These are phyloP conservation scores for Spergularia azorica DNA, from an alignment of 179 eudicot genomes.

Conservation along the genomic window DNA sequence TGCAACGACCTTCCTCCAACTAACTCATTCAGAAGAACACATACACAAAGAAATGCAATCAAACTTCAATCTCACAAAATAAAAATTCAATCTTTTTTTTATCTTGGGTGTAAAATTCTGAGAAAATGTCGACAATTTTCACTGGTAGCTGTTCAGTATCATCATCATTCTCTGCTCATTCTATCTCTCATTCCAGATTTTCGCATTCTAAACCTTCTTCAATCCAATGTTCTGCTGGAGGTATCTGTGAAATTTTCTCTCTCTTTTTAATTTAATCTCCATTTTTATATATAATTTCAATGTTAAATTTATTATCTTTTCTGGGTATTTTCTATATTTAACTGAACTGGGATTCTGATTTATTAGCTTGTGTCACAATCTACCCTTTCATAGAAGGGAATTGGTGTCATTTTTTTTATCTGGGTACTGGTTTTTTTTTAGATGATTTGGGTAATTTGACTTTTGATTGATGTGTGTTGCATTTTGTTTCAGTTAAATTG, in stretches of 20 bases:
- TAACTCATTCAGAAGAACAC: not conserved
- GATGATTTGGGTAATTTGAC: not conserved
- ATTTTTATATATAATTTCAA: not conserved
- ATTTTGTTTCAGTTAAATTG: not conserved
- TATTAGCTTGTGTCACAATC: too few relatives aligned
- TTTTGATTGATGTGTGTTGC: not conserved
- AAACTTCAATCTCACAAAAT: constrained; percentile 6
- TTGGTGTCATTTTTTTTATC: not conserved
- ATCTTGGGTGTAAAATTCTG: not conserved
- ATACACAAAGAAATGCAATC: not conserved
- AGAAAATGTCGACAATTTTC: constrained; percentile 47
- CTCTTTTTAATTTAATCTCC: not conserved
- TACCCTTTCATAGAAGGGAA: not conserved
- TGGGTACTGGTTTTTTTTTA: constrained; percentile 2
- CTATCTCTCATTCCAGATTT: constrained; percentile 33
- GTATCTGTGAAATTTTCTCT: constrained; percentile 30
- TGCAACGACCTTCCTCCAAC: constrained; percentile 20
- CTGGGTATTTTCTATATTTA: not conserved
- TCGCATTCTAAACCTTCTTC: constrained; percentile 39
- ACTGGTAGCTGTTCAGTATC: constrained; percentile 40
- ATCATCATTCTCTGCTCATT: constrained; percentile 44
- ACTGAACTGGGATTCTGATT: not conserved
- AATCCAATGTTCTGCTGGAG: constrained; percentile 55
- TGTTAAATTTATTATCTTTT: not conserved
- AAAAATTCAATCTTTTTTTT: not conserved